These are phyloP conservation scores for Puccinellia tenuiflora DNA, from an alignment of 176 grass and related monocot species.

Conservation along the genomic window DNA sequence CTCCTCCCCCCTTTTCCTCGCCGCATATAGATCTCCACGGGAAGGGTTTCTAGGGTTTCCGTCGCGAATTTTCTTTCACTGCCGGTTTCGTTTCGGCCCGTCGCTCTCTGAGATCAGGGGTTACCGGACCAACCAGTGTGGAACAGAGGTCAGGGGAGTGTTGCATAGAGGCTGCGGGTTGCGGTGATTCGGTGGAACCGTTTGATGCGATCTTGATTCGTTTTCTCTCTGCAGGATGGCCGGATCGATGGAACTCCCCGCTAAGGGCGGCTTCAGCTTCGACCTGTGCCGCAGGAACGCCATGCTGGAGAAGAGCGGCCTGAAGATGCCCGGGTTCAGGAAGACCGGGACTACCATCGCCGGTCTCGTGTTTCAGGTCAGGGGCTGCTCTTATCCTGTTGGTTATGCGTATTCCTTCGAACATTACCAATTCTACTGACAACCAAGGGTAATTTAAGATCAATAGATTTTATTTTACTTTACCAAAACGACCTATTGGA, in stretches of 20 bases:
- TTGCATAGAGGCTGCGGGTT: not conserved
- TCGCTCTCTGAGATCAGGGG: not conserved
- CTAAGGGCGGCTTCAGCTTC: slow-evolving; percentile 87
- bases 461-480: not conserved
- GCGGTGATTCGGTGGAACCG: not conserved
- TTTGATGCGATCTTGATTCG: not conserved
- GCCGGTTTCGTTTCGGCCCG: not conserved
- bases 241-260: slow-evolving; percentile 46
- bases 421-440: not conserved
- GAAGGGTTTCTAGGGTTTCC: not conserved
- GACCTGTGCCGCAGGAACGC: slow-evolving; percentile 65
- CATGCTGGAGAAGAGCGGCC: slow-evolving; percentile 60
- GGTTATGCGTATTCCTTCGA: not conserved
- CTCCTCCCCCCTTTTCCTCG: not conserved
- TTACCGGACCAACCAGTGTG: not conserved
- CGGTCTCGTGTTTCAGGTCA: slow-evolving; percentile 77
- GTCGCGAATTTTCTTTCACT: not conserved
- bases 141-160: not conserved
- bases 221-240: slow-evolving; percentile 48
- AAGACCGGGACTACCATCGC: slow-evolving; percentile 98
- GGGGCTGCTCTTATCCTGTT: not conserved
- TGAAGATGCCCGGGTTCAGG: slow-evolving; percentile 51
- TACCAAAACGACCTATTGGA: not conserved
- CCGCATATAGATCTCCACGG: not conserved
- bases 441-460: not conserved